Percentiles rank a stretch among this genome's conserved stretches.
Conservation (phyloP, 257 asterid species). For the Scutellaria galericulata region DNA sequence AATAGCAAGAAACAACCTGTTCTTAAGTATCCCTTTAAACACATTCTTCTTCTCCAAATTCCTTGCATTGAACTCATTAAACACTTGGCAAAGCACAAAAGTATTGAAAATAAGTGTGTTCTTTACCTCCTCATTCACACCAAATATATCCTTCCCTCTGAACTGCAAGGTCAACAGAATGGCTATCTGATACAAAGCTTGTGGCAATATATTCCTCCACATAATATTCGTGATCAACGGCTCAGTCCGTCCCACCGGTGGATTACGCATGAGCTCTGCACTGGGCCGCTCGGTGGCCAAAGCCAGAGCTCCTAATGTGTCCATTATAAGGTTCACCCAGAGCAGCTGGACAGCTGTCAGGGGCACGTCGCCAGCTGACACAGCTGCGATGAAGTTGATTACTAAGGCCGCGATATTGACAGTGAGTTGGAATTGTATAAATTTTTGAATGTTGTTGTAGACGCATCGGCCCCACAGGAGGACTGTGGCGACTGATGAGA, state of each 20-base stretch:
- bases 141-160: constrained; percentile 46
- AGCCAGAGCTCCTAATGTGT: constrained; percentile 72
- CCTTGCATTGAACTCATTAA: constrained; percentile 55
- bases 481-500: constrained; percentile 56
- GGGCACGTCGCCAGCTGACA: constrained; percentile 79
- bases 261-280: constrained; percentile 49
- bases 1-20: constrained; percentile 56
- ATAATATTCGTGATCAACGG: constrained; percentile 64
- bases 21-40: constrained; percentile 50
- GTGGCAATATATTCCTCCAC: constrained; percentile 71
- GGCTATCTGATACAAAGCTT: constrained; percentile 60
- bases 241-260: constrained; percentile 50
- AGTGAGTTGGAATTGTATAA: constrained; percentile 80
- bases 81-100: constrained; percentile 74
- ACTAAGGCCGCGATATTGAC: constrained; percentile 68
- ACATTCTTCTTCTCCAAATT: constrained; percentile 57
- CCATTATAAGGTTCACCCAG: constrained; percentile 83
- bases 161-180: constrained; percentile 61
- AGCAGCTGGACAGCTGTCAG: constrained; percentile 66
- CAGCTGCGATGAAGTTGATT: constrained; percentile 69
- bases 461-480: constrained; percentile 77
- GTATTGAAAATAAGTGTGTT: constrained; percentile 64
- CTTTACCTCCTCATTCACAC: constrained; percentile 45
- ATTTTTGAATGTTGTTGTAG: constrained; percentile 68
- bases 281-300: constrained; percentile 61